phyloP scores from a whole-genome alignment of 2,329 filamentous ascomycete genomes.

The Penicillium paneum region DNA sequence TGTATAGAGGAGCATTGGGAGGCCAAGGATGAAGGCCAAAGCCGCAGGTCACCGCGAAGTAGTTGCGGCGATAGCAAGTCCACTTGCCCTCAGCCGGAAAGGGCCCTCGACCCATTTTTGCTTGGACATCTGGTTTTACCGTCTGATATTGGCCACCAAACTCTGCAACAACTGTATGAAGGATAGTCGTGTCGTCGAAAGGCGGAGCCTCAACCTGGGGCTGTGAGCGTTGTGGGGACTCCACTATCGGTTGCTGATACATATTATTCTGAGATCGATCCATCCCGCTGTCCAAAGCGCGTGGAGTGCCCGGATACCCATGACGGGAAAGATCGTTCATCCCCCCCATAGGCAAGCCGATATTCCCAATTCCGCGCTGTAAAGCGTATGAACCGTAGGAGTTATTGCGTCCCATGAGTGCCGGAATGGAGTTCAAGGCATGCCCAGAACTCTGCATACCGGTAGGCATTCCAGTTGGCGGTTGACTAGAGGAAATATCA shows the following conservation, averaged over 20 bases:
- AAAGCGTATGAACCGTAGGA: constrained; percentile 36
- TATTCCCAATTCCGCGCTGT: constrained; percentile 22
- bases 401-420: constrained; percentile 41
- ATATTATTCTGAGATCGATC: constrained; percentile 31
- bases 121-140: constrained; percentile 70
- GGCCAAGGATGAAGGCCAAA: constrained; percentile 67
- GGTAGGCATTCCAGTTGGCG: constrained; percentile 47
- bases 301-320: constrained; percentile 34
- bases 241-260: constrained; percentile 33
- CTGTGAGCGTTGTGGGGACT: constrained; percentile 19
- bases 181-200: constrained; percentile 40
- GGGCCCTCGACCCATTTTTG: constrained; percentile 85
- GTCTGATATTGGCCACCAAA: constrained; percentile 33
- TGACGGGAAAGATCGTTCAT: constrained; percentile 36
- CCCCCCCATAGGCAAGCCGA: constrained; percentile 30
- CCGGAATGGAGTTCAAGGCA: constrained; percentile 27
- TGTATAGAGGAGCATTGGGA: constrained; percentile 54
- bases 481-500: constrained; percentile 39
- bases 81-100: constrained; percentile 77
- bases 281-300: constrained; percentile 31
- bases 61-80: constrained; percentile 91
- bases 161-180: constrained; percentile 36
- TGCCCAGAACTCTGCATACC: constrained; percentile 32
- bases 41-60: constrained; percentile 80
- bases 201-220: constrained; percentile 38